Evolutionary conservation across 768 basidiomycete genomes (phyloP), one percentile per base, ranked within the genome.

Genomic region (Grammothele lineata): DNA sequence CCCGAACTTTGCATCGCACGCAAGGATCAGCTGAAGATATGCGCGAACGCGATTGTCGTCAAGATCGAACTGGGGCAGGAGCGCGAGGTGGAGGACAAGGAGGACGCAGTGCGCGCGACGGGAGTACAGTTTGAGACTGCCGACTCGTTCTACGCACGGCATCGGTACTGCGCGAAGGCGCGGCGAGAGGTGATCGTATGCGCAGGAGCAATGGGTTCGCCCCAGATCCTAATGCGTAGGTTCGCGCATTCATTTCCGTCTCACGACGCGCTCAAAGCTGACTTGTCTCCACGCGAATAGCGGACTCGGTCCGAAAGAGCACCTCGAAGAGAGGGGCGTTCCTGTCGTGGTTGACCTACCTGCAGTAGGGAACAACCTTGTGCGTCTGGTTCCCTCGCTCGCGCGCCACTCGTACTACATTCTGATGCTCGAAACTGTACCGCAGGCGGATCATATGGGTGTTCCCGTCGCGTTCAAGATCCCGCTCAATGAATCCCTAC

Each of bases 151-250:
- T 32, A 37, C 4, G 47, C 47, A 3, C 26, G 18, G 15, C 19
- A 14, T 6, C 30, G 21, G 12, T 48, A 22, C 24, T 46, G 37
- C 5, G 53, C 51, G 4, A 5, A 19, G 21, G 57, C 52, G n/a
- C 37, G 30, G 26, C 39, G 48, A 22, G 62, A 63, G 43, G 46
- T 63, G 8, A 51, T 63, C n/a, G 32, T 61, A 25, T 45, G 37
- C 19, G 51, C 48, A 24, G 62, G 62, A 8, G 55, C 61, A 5
- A 36, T 60, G 17, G 45, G 50, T 4, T 58, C 69, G 2, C 65
- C 73, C 6, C 70, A 73, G 44, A 47, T 75, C 10, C 62, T 74
- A 7, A 61, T 71, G 53, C 58, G 72, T 9, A 59, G 57, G 55
- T 56, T 17, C 5, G 49, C 21, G 9, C 4, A 2, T 21, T 14